These are phyloP conservation scores for Corchorus capsularis DNA, from an alignment of 345 rosid species.

Conservation along the genomic window DNA sequence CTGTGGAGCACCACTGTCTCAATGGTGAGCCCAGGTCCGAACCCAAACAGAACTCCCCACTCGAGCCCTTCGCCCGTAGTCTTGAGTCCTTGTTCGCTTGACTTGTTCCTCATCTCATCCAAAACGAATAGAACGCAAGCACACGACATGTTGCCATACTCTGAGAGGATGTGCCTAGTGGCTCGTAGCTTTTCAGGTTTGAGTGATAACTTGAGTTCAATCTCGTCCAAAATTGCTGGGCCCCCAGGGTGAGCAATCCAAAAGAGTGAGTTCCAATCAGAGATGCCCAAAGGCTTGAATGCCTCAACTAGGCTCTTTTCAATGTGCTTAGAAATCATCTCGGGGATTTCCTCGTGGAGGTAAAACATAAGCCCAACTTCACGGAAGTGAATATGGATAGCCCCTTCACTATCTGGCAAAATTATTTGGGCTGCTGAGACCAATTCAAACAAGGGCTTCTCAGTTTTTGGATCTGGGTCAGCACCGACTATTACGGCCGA, in stretches of 20 bases:
- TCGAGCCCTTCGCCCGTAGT: conserved; percentile 41
- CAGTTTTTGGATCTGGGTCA: conserved; percentile 30
- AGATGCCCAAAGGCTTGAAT: conserved; percentile 41
- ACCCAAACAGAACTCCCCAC: conserved; percentile 22
- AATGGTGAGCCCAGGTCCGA: conserved; percentile 45
- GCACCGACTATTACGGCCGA: conserved; percentile 51
- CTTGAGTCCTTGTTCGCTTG: conserved; percentile 26
- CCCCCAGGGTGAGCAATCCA: conserved; percentile 43
- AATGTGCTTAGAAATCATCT: conserved; percentile 14
- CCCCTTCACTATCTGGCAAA: conserved; percentile 46
- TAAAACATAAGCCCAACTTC: conserved; percentile 25
- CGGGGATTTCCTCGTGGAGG: conserved; percentile 19
- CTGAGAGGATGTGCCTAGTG: conserved; percentile 38
- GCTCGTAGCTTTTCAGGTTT: conserved; percentile 35
- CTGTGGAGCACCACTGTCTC: conserved; percentile 53
- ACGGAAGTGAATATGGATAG: conserved; percentile 37
- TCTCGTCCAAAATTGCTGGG: conserved; percentile 25
- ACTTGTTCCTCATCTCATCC: conserved; percentile 48
- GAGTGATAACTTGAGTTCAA: conserved; percentile 39
- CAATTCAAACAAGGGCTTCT: conserved; percentile 45
- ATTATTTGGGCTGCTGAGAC: conserved; percentile 41
- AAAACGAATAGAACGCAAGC: conserved; percentile 44
- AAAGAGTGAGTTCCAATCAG: conserved; percentile 52
- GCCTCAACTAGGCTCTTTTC: conserved; percentile 31
- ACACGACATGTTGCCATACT: conserved; percentile 50